Base-by-base conservation (phyloP, 2,329 filamentous ascomycete genomes). In the Colletotrichum zoysiae region DNA sequence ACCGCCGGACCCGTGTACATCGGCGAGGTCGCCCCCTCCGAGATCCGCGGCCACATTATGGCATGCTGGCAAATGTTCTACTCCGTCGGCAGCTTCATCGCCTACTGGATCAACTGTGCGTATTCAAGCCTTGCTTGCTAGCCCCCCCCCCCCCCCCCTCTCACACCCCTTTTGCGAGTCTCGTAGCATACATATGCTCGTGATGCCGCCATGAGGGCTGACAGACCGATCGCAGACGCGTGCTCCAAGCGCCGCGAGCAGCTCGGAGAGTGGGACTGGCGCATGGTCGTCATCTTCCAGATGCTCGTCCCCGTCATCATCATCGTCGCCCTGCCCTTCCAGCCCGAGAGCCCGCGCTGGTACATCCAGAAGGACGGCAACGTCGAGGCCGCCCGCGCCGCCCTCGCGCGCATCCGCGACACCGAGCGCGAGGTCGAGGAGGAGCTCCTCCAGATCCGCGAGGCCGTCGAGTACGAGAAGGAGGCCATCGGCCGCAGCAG, bases 241-340 rank as follows among this genome's bases (percentile, higher is more conserved):
- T 89, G 88, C 78, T 85, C 85, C 46, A 84, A 89, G 76, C 82
- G 92, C 79, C 82, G 83, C 55, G 75, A 82, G 53, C 82, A 75
- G 53, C 86, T 93, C 6, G 91, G 91, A 50, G 84, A 93, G 75
- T 93, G 91, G 91, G 90, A 93, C 80, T 93, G 91, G 91, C 89
- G 87, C 76, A 88, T 92, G 83, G 89, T 93, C 18, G 88, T 93
- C 74, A 89, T 93, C 73, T 93, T 93, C 84, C 91, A 93, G 81
- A 84, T 92, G 60, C 79, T 93, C n/a, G 86, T 92, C 33, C 91
- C 91, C 1, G 74, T 86, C 62, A 76, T 92, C 70, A 91, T 93
- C 78, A 81, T 92, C 30, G 74, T 81, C 5, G 85, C 91, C 46
- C 83, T 93, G 18, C 90, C 90, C 51, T 91, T 90, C 78, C 87